These are phyloP conservation scores for Hypocrella siamensis DNA, from an alignment of 2,329 filamentous ascomycete genomes.

Conservation along the genomic window DNA sequence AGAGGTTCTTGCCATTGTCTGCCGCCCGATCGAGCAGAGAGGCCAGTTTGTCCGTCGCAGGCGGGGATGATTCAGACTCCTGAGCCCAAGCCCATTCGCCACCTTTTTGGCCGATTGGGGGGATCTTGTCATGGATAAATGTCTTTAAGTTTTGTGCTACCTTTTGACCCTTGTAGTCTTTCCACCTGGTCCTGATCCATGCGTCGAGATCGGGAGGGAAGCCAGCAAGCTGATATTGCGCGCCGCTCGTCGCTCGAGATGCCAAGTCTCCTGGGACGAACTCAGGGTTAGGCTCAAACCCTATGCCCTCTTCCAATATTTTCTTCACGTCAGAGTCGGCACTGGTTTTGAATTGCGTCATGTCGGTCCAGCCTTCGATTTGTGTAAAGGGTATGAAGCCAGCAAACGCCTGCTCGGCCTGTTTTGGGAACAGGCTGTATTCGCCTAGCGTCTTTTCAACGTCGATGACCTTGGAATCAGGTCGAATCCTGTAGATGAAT, in stretches of 20 bases:
- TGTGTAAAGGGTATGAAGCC: neutral
- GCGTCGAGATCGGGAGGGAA: neutral
- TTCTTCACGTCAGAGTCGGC: neutral
- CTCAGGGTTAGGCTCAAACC: neutral
- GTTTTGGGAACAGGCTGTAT: neutral
- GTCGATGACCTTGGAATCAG: too few species aligned
- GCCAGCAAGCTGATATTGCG: neutral
- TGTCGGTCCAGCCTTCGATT: neutral
- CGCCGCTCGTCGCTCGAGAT: neutral
- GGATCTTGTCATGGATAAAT: neutral
- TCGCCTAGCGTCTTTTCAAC: too few species aligned
- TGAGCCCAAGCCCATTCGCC: neutral
- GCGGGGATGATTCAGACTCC: too few species aligned
- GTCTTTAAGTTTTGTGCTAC: neutral
- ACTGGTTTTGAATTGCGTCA: neutral
- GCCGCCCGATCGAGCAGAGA: too few species aligned
- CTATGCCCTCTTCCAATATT: neutral
- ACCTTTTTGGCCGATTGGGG: neutral
- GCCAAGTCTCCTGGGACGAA: neutral
- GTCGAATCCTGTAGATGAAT: neutral
- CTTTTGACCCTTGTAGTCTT: neutral
- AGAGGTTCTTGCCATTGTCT: too few species aligned
- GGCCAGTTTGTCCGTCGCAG: too few species aligned
- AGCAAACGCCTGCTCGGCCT: neutral
- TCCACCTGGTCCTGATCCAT: neutral